Evolutionary conservation across 345 rosid species (phyloP).

Genomic region (Psidium guajava): DNA sequence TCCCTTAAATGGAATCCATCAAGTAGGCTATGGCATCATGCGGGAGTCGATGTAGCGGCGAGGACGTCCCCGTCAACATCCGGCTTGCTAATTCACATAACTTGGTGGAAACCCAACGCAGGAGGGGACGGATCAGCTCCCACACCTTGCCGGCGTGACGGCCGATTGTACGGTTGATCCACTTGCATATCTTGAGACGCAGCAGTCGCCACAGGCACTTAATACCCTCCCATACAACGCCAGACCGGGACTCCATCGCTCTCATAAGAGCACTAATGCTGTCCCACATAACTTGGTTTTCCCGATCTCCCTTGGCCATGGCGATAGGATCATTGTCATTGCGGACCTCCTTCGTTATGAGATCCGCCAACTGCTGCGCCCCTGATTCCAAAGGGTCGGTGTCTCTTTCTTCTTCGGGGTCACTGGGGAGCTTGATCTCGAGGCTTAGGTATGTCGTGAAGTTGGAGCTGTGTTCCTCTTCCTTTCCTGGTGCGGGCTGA

Average conservation of each 20-base stretch:
- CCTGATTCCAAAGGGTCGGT: rapidly evolving
- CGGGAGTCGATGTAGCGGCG: background rate
- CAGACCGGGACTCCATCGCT: background rate
- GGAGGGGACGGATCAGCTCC: background rate
- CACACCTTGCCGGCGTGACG: background rate
- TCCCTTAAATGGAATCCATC: background rate
- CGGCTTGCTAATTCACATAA: background rate
- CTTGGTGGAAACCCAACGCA: background rate
- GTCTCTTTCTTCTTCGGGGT: background rate
- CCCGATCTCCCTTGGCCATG: background rate
- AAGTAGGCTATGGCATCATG: background rate
- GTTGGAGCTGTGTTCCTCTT: background rate
- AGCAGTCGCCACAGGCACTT: background rate
- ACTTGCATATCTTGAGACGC: background rate
- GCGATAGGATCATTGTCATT: background rate
- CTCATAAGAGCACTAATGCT: too few relatives aligned
- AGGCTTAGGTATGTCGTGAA: background rate
- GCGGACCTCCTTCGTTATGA: background rate
- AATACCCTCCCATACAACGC: background rate
- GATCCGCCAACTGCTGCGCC: background rate
- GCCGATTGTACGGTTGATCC: background rate
- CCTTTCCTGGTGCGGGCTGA: rapidly evolving
- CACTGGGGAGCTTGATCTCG: background rate
- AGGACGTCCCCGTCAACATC: background rate
- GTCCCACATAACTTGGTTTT: too few relatives aligned